Conservation (phyloP, 139 green algal genomes). For the Coelastrella sp. region DNA sequence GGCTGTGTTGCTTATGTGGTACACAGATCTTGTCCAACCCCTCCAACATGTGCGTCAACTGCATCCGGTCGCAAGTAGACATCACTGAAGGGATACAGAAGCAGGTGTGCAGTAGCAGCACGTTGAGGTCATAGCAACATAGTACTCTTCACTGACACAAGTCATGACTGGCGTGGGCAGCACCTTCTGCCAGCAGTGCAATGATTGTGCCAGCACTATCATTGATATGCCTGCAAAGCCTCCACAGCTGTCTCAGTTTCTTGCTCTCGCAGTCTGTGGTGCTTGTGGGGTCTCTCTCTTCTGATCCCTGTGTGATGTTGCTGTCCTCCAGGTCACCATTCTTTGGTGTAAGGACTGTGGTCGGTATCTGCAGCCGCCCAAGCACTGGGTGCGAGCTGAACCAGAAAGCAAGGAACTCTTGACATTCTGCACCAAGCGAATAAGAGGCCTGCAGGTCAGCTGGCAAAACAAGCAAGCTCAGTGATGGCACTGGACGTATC, state of each 20-base stretch:
- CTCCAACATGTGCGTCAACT: conserved; percentile 99
- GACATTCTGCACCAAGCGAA: conserved; percentile 95
- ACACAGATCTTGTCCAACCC: conserved; percentile 91
- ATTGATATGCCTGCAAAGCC: too few species aligned
- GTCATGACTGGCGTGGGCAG: too few species aligned
- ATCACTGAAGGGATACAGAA: conserved; percentile 98
- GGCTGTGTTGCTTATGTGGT: conserved; percentile 96
- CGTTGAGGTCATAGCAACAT: too few species aligned
- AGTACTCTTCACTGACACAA: too few species aligned
- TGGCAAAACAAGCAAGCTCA: too few species aligned
- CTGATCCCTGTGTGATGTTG: neutral
- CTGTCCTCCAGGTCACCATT: conserved; percentile 84
- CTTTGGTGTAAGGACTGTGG: conserved; percentile 94
- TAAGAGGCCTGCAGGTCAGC: conserved; percentile 79
- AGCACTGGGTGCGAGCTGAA: conserved; percentile 93
- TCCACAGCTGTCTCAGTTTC: too few species aligned
- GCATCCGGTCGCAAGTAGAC: conserved; percentile 96
- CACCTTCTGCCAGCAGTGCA: too few species aligned
- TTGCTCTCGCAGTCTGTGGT: too few species aligned
- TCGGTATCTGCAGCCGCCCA: conserved; percentile 95
- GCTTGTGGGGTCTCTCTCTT: too few species aligned
- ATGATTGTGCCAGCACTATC: too few species aligned
- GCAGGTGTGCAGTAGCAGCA: conserved; percentile 48
- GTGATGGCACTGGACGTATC: too few species aligned
- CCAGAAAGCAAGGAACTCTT: conserved; percentile 98